Base-by-base conservation (phyloP, 352 stramenopile species). In the Thalassiosira hispida region DNA sequence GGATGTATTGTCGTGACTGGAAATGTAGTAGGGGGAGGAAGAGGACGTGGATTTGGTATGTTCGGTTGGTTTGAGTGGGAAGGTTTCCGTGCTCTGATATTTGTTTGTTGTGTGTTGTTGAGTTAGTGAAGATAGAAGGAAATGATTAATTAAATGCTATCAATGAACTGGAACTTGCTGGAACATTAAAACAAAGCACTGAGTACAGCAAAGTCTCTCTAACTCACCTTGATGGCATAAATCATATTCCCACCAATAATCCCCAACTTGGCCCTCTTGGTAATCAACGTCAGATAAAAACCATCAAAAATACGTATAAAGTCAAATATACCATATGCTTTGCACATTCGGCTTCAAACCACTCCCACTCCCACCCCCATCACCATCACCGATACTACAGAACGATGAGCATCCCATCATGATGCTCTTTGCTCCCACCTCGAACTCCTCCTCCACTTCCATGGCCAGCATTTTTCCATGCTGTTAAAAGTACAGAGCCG, bases 211-310 rank as follows among this genome's bases (percentile, higher is more conserved):
- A 38, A 3, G 3, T 8, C 31, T 38, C 8, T 8, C 31, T 38
- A n/a, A 59, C 61, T 97, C 12, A 92, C 92, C 22, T 97, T 97
- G 68, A 99, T 98, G 1, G 96, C 97, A 79, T 99, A 99, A 64
- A 99, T 97, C 27, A 95, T 96, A 79, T 98, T 97, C 29, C 86
- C 89, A n/a, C 96, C 96, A 68, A 98, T 98, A 63, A 93, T 97
- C 0, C 97, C 97, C 12, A 99, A 97, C 77, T 99, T 98, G 7
- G 93, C 94, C 56, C 96, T 92, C 76, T 98, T 95, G 1, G 97
- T 99, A 35, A 98, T 98, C 35, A 99, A 94, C 38, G 97, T 98
- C 23, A 99, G 94, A 87, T 99, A 99, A 86, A 98, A 99, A 67
- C 95, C 98, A 56, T 98, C 95, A 51, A 99, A 85, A 86, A 99